Percentiles rank a stretch among this genome's conserved stretches.
These are phyloP conservation scores for Claviceps spartinae DNA, from an alignment of 2,329 filamentous ascomycete species.

Conservation along the genomic window DNA sequence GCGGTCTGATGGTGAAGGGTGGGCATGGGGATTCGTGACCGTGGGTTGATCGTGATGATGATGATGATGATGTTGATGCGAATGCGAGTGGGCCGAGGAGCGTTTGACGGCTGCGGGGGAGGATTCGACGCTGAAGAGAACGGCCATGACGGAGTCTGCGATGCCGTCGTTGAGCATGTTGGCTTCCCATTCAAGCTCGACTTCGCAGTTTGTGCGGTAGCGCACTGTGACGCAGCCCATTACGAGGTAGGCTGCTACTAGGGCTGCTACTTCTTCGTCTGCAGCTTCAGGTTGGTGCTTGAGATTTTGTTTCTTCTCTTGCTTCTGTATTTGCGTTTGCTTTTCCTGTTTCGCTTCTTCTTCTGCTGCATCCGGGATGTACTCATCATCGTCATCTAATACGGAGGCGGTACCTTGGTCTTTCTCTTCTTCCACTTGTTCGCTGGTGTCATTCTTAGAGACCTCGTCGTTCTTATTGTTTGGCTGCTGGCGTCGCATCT, in stretches of 20 bases:
- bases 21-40: slow-evolving; percentile 55
- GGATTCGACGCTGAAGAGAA: slow-evolving; percentile 82
- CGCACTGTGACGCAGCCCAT: slow-evolving; percentile 88
- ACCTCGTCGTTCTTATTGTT: slow-evolving; percentile 14
- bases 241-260: slow-evolving; percentile 49
- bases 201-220: slow-evolving; percentile 61
- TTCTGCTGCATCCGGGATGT: slow-evolving; percentile 9
- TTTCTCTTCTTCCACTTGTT: slow-evolving; percentile 19
- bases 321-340: not conserved
- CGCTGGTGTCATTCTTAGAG: slow-evolving; percentile 20
- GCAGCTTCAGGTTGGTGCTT: slow-evolving; percentile 37
- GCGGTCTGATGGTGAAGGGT: slow-evolving; percentile 58
- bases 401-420: slow-evolving; percentile 1
- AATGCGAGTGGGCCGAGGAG: slow-evolving; percentile 20
- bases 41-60: slow-evolving; percentile 20
- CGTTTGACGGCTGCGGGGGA: slow-evolving; percentile 90
- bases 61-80: not conserved
- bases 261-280: slow-evolving; percentile 47
- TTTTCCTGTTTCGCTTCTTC: slow-evolving; percentile 1
- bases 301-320: not conserved
- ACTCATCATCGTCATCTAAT: slow-evolving; percentile 14
- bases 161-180: slow-evolving; percentile 97
- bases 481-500: slow-evolving; percentile 27
- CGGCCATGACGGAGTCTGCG: slow-evolving; percentile 91
- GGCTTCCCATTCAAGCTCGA: slow-evolving; percentile 93